Evolutionary conservation across 768 basidiomycete species (phyloP), one percentile per base, ranked within the genome.

Genomic region (Amanita subjunquillea): DNA sequence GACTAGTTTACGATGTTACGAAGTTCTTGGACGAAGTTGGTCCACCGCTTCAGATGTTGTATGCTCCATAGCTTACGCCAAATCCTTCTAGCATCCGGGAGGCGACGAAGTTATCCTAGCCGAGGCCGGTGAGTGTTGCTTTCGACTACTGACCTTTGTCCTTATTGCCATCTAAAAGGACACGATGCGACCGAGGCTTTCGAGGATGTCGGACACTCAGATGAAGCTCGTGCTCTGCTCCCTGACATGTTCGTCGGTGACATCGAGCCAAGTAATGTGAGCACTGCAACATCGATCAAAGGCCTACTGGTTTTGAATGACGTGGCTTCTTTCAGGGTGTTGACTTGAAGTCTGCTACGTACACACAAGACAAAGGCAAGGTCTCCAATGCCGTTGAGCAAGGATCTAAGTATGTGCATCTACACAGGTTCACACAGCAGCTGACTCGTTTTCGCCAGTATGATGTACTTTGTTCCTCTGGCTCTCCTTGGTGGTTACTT

Each of bases 141-240:
- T 55, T 54, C 53, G 22, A 48, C 30, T 49, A 44, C 22, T 57
- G 37, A 48, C 47, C 46, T 44, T 29, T 40, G 36, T 39, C 9
- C 48, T 54, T 22, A 38, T 52, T 27, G 22, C 13, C 43, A 30
- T 48, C 37, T 57, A 8, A 56, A 17, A 94, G 92, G 89, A 60
- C 85, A 87, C 66, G 93, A 98, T 66, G 94, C 95, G 22, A 94
- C 95, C 32, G 96, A 97, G 63, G 92, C 96, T 5, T 99, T 99
- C 63, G 95, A 98, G 72, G 96, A 99, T 67, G 95, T 99, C 29
- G 96, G 96, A 29, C 96, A 98, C 78, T 97, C 94, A 0, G 95
- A 98, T 60, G 96, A 99, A 71, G 96, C 96, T 23, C 84, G 96
- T 49, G 85, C 76, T 10, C 77, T 94, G 54, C 76, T 98, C 49